These are phyloP conservation scores for Debaryomyces tyrocola DNA, from an alignment of 805 yeast species.

Conservation along the genomic window DNA sequence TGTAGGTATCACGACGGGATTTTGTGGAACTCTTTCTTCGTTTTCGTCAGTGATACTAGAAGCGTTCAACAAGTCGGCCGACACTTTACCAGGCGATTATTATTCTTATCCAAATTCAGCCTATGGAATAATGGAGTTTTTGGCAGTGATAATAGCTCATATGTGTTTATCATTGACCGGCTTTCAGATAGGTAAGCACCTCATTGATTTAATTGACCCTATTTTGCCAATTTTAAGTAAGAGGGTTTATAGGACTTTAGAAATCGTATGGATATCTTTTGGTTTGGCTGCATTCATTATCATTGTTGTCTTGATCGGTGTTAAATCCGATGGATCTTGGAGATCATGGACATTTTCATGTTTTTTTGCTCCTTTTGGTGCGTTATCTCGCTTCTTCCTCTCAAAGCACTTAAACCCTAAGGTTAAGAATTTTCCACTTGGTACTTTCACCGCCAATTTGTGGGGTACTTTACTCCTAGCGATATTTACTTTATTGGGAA, in stretches of 20 bases:
- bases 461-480: constrained; percentile 47
- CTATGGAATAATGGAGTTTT: constrained; percentile 75
- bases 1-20: constrained; percentile 70
- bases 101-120: constrained; percentile 60
- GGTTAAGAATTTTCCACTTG: constrained; percentile 49
- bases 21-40: constrained; percentile 81
- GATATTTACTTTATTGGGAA: constrained; percentile 38
- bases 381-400: constrained; percentile 55
- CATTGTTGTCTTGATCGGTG: constrained; percentile 44
- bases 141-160: constrained; percentile 62
- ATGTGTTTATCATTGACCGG: constrained; percentile 62
- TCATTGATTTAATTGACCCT: constrained; percentile 29
- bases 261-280: constrained; percentile 12
- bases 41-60: constrained; percentile 67
- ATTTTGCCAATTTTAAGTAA: constrained; percentile 13
- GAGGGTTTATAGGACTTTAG: constrained; percentile 21
- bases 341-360: constrained; percentile 70
- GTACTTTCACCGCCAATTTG: constrained; percentile 51
- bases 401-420: constrained; percentile 49
- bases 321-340: constrained; percentile 40
- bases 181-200: constrained; percentile 57
- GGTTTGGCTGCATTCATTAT: constrained; percentile 29
- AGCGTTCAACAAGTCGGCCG: constrained; percentile 49
- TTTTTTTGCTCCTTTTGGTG: constrained; percentile 72
- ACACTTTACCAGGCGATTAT: constrained; percentile 28